phyloP scores from a whole-genome alignment of 306 rosid genomes.

The Amphicarpaea edgeworthii region DNA sequence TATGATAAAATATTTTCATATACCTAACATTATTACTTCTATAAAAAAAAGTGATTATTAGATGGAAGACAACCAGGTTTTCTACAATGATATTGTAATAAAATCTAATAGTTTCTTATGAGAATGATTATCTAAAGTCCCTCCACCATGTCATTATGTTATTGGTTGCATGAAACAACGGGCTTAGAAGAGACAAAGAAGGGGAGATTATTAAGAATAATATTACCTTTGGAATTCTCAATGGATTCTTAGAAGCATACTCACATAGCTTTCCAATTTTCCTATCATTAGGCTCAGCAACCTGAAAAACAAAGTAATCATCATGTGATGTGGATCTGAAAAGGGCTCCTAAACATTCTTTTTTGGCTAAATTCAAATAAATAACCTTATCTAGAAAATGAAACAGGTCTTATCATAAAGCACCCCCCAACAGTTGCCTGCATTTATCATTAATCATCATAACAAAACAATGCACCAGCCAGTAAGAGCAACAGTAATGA shows the following conservation, averaged over 20 bases:
- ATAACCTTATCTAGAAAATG: constrained; percentile 12
- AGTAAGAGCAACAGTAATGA: constrained; percentile 24
- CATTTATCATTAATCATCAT: constrained; percentile 14
- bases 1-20: constrained; percentile 1
- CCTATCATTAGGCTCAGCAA: constrained; percentile 58
- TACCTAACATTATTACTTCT: neutral
- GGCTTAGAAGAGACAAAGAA: constrained; percentile 23
- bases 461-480: constrained; percentile 4
- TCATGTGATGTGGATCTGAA: constrained; percentile 1
- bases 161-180: constrained; percentile 30
- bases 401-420: constrained; percentile 10
- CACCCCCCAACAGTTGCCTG: neutral
- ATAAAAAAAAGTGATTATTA: constrained; percentile 7
- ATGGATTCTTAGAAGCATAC: constrained; percentile 55
- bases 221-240: constrained; percentile 66
- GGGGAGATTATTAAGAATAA: constrained; percentile 10
- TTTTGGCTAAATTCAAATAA: constrained; percentile 24
- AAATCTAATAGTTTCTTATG: constrained; percentile 17
- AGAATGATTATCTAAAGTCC: constrained; percentile 35
- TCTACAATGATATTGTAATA: constrained; percentile 23
- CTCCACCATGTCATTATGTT: constrained; percentile 33
- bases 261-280: constrained; percentile 62
- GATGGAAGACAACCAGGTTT: constrained; percentile 23
- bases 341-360: constrained; percentile 29
- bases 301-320: constrained; percentile 49